These are phyloP conservation scores for Xerocomus nothofagi DNA, from an alignment of 1,284 basidiomycete genomes.

Conservation along the genomic window DNA sequence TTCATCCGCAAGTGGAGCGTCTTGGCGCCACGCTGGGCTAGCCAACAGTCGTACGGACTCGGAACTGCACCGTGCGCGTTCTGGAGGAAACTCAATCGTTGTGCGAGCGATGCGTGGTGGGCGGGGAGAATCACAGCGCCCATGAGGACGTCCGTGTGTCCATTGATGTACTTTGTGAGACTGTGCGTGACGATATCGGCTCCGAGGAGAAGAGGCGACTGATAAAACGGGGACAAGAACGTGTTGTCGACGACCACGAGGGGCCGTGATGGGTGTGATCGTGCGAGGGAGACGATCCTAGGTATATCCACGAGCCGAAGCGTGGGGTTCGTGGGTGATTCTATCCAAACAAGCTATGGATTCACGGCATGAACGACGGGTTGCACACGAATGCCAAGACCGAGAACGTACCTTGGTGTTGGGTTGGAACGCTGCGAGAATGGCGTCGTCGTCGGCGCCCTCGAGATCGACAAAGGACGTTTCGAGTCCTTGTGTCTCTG, in stretches of 20 bases:
- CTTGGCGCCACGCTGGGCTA: constrained; percentile 90
- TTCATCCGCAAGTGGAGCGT: constrained; percentile 88
- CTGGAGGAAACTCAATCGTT: constrained; percentile 83
- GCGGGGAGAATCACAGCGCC: constrained; percentile 76
- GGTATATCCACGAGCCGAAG: constrained; percentile 83
- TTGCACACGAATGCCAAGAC: background rate
- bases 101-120: constrained; percentile 47
- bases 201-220: constrained; percentile 83
- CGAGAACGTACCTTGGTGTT: constrained; percentile 76
- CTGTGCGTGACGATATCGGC: constrained; percentile 84
- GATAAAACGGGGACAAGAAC: constrained; percentile 90
- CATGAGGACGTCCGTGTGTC: constrained; percentile 91
- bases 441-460: constrained; percentile 59
- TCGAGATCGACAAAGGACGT: constrained; percentile 88
- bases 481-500: constrained; percentile 69
- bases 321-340: constrained; percentile 94
- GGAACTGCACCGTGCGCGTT: constrained; percentile 90
- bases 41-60: constrained; percentile 88
- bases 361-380: background rate
- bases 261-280: constrained; percentile 55
- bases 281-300: constrained; percentile 61
- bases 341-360: constrained; percentile 89
- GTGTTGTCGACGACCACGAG: constrained; percentile 91
- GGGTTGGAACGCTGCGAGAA: constrained; percentile 63
- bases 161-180: constrained; percentile 91